These are phyloP conservation scores for Paramecium sonneborni DNA, from an alignment of 73 alveolate species.

Conservation along the genomic window DNA sequence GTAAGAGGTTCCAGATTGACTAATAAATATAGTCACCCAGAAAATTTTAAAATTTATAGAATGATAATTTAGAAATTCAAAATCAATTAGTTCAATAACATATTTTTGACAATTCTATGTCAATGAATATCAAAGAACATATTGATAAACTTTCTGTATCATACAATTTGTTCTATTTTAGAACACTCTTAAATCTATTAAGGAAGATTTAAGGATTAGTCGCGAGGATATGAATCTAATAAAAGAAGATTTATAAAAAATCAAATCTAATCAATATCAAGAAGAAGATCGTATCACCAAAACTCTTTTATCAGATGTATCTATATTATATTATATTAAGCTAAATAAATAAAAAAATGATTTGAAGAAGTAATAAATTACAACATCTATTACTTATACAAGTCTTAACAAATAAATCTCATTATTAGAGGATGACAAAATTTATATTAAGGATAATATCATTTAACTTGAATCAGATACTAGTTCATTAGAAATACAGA, in stretches of 20 bases:
- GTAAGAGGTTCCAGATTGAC: background rate
- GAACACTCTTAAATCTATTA: background rate
- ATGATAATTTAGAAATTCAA: too few species aligned
- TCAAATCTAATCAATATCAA: background rate
- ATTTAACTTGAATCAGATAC: background rate
- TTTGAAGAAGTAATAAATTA: background rate
- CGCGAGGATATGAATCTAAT: background rate
- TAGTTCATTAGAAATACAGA: background rate
- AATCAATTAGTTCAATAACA: too few species aligned
- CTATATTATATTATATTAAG: background rate
- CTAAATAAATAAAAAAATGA: background rate
- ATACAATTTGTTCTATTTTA: background rate
- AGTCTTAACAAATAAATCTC: background rate
- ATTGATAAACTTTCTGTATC: background rate
- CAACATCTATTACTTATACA: background rate
- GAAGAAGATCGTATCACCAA: constrained; percentile 21
- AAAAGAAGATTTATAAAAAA: background rate
- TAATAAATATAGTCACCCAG: too few species aligned
- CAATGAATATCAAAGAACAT: background rate
- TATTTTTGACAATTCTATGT: background rate
- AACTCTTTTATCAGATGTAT: background rate
- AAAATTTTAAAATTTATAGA: too few species aligned
- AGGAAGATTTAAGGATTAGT: background rate
- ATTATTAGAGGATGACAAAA: background rate
- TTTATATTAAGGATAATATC: background rate